phyloP scores from a whole-genome alignment of 2,329 filamentous ascomycete genomes.

The Beauveria sp. region DNA sequence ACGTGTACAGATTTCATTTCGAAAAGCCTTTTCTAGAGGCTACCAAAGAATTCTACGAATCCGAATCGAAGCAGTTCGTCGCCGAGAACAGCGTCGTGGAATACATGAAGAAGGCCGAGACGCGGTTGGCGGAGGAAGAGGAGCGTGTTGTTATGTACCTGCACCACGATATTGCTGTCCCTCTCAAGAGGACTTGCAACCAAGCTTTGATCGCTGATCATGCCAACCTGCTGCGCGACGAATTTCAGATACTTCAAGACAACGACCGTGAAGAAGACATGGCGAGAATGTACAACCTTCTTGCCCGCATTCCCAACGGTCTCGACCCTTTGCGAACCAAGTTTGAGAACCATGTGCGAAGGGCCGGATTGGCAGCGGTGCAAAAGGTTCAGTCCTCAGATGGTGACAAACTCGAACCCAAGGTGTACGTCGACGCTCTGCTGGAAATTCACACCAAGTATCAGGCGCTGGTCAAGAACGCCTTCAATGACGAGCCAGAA shows the following conservation, averaged over 20 bases:
- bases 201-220: slow-evolving; percentile 85
- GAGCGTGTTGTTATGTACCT: slow-evolving; percentile 88
- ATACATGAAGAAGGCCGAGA: slow-evolving; percentile 99
- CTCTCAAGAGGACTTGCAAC: slow-evolving; percentile 82
- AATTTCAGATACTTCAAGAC: slow-evolving; percentile 90
- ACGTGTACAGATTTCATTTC: slow-evolving; percentile 89
- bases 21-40: slow-evolving; percentile 85
- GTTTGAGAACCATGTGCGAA: slow-evolving; percentile 89
- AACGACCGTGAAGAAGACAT: slow-evolving; percentile 94
- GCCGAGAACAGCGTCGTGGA: slow-evolving; percentile 96
- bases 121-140: slow-evolving; percentile 84
- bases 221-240: slow-evolving; percentile 76
- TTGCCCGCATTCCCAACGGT: slow-evolving; percentile 83
- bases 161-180: slow-evolving; percentile 78
- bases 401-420: slow-evolving; percentile 86
- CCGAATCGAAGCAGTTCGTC: slow-evolving; percentile 89
- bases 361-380: slow-evolving; percentile 79
- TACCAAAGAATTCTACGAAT: slow-evolving; percentile 78
- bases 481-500: slow-evolving; percentile 92
- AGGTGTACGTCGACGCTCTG: slow-evolving; percentile 91
- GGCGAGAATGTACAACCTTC: slow-evolving; percentile 88
- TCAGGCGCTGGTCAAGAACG: slow-evolving; percentile 79
- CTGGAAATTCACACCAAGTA: slow-evolving; percentile 94
- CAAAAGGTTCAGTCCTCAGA: slow-evolving; percentile 82
- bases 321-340: slow-evolving; percentile 78